Evolutionary conservation across 495 filamentous ascomycete genomes (phyloP).

Genomic region (Neurospora sp.): DNA sequence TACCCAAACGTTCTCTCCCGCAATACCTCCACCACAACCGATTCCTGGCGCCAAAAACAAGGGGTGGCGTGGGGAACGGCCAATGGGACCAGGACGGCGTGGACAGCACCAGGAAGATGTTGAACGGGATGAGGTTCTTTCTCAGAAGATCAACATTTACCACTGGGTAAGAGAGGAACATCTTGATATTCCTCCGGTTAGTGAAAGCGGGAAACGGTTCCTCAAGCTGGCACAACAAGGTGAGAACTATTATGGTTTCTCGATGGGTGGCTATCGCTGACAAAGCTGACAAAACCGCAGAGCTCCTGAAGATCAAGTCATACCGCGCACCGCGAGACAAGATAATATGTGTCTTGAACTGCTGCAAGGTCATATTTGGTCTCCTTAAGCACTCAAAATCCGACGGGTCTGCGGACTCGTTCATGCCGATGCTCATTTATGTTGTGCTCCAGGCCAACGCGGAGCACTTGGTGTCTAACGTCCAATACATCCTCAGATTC

Average conservation of each 20-base stretch:
- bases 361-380: conserved; percentile 99
- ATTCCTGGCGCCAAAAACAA: conserved; percentile 59
- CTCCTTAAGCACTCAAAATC: conserved; percentile 82
- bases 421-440: conserved; percentile 92
- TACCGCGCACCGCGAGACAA: conserved; percentile 96
- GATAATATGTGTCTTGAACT: conserved; percentile 95
- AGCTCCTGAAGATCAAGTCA: conserved; percentile 87
- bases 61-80: conserved; percentile 55
- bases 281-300: conserved; percentile 37
- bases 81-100: conserved; percentile 68
- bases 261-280: conserved; percentile 16
- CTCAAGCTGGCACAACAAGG: conserved; percentile 82
- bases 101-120: conserved; percentile 99
- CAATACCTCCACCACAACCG: conserved; percentile 73
- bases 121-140: conserved; percentile 86
- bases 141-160: conserved; percentile 95
- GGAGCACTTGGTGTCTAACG: conserved; percentile 90
- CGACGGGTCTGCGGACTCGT: conserved; percentile 91
- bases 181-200: conserved; percentile 84
- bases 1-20: conserved; percentile 90
- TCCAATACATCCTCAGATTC: conserved; percentile 95
- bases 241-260: conserved; percentile 20
- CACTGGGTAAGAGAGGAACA: conserved; percentile 91
- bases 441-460: conserved; percentile 91
- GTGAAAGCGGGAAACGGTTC: conserved; percentile 75